Base-by-base conservation (phyloP, 2,329 filamentous ascomycete species). In the Erysiphe pisi region DNA sequence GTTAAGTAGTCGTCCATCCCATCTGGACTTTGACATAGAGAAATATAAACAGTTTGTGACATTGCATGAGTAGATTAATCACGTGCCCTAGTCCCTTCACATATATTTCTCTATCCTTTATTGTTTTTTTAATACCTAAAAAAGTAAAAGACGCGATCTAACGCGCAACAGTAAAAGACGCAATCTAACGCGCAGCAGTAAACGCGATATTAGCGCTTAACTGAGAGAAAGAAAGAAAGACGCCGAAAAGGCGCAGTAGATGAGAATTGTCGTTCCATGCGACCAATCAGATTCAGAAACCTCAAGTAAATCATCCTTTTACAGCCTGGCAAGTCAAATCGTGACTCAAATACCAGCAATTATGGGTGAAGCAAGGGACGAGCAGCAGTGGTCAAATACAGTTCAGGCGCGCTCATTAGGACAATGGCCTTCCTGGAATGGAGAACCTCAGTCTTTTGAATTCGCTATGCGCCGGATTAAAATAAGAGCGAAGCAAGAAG, bases 341-440 rank as follows among this genome's bases (percentile, higher is more conserved):
- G 47, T 52, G 11, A 52, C 47, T 11, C 11, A 52, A 11, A 18
- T n/a, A 18, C 49, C 22, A 56, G 49, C 49, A 56, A 56, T 4
- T n/a, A 56, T 56, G 4, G 3, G 4, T 56, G 4, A 56, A 3
- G 14, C 16, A n/a, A 56, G 14, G 4, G 14, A 56, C 12, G 49
- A 56, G 3, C 3, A 3, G 4, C 22, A 56, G 12, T 3, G 4
- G 49, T 14, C 22, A 3, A 56, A 4, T 14, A 4, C 49, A 56
- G 14, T 6, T 56, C 22, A 56, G 14, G 7, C 7, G 4, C 22
- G 22, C 18, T 16, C n/a, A 4, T 16, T 36, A 28, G 61, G 61
- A 65, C 4, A 65, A 65, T 65, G 18, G 61, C 61, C 61, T 16
- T 65, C 61, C 16, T 65, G 61, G 61, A 28, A 65, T 65, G 58